These are phyloP conservation scores for Drechmeria coniospora DNA, from an alignment of 2,329 filamentous ascomycete genomes.

Conservation along the genomic window DNA sequence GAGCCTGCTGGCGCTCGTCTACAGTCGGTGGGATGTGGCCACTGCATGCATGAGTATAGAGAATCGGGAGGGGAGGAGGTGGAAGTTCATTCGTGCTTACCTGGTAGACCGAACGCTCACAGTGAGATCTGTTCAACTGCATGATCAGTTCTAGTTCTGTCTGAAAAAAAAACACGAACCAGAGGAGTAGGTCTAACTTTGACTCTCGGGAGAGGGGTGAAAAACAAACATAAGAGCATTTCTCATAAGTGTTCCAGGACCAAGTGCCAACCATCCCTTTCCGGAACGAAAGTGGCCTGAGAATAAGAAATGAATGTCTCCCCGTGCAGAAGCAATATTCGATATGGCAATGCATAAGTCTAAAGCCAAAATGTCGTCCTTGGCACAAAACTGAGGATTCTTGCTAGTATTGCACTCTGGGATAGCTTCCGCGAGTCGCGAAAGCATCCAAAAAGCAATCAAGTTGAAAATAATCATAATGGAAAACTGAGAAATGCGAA, in stretches of 20 bases:
- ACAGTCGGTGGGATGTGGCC: neutral
- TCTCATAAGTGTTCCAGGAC: neutral
- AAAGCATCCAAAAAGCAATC: neutral
- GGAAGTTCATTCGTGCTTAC: neutral
- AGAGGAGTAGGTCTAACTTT: neutral
- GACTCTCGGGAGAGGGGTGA: neutral
- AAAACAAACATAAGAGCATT: neutral
- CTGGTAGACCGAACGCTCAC: neutral
- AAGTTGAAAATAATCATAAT: neutral
- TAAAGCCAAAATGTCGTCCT: neutral
- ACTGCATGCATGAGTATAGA: neutral
- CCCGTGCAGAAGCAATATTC: neutral
- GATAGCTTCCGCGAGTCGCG: neutral
- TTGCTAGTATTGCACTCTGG: neutral
- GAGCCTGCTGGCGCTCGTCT: neutral
- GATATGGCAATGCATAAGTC: neutral
- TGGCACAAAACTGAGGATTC: neutral
- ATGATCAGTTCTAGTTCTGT: neutral
- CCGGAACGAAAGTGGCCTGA: neutral
- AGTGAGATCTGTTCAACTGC: neutral
- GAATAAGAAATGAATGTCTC: neutral
- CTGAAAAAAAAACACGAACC: neutral
- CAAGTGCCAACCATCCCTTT: neutral
- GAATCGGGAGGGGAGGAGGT: neutral
- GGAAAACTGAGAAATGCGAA: neutral